Conservation (phyloP, 257 asterid species). For the Solanum arcanum region DNA sequence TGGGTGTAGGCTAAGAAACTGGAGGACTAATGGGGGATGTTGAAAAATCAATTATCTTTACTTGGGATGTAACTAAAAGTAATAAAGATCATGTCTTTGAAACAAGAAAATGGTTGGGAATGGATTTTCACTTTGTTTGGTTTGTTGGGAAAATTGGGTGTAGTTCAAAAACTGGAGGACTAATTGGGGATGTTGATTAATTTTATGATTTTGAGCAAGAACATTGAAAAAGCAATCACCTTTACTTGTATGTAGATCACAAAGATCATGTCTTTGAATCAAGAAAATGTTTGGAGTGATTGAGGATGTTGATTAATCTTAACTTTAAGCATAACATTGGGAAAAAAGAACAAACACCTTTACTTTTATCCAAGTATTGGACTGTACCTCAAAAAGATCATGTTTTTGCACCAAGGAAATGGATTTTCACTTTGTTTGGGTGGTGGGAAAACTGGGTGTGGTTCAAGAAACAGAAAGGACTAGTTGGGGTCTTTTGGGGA, state of each 20-base stretch:
- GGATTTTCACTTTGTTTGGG: not conserved
- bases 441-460: not conserved
- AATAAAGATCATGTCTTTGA: not conserved
- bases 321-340: not conserved
- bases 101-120: not conserved
- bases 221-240: not conserved
- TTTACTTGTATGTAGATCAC: not conserved
- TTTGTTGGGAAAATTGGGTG: not conserved
- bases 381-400: not conserved
- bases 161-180: not conserved
- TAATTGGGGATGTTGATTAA: not conserved
- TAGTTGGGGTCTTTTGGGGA: not conserved
- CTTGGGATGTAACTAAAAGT: not conserved
- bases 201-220: not conserved
- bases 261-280: not conserved
- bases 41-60: not conserved
- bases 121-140: not conserved
- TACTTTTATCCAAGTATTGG: no score
- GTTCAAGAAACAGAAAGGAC: not conserved
- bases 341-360: no score
- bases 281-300: not conserved
- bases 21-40: not conserved
- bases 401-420: not conserved
- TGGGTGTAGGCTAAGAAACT: not conserved
- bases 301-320: not conserved